Evolutionary conservation across 257 asterid genomes (phyloP), one percentile per base, ranked within the genome.

Genomic region (Striga asiatica): DNA sequence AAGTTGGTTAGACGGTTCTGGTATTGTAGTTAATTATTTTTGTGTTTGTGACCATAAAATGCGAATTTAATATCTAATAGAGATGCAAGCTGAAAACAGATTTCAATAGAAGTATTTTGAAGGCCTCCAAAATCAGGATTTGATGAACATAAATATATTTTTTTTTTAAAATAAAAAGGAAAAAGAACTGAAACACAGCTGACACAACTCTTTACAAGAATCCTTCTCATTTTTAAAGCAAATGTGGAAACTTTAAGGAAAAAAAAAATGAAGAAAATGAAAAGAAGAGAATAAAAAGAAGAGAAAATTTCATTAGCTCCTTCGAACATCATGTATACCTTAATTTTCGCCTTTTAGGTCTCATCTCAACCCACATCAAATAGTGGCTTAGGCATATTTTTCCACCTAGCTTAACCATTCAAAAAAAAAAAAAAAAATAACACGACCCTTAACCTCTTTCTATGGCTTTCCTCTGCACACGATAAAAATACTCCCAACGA

Each of bases 321-420:
- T 43, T 52, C 12, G 18, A 42, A 35, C 47, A 56, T 50, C 14
- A 16, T 58, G 53, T 52, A 55, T 34, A 67, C 48, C 43, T n/a
- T n/a, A n/a, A 8, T 8, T 35, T 59, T 67, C 41, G 0, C 54
- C 63, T 50, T 59, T 59, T 63, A 35, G 35, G 37, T 5, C 8
- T 29, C 5, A 54, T 55, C 50, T 54, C 60, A 14, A 38, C n/a
- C 46, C 48, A 1, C 8, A 5, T 29, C 35, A 3, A 29, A 29
- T 29, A 29, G 35, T 29, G 9, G 35, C 35, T 5, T 10, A 29
- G 6, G 35, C 35, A n/a, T n/a, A n/a, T n/a, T n/a, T n/a, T n/a
- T 55, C 50, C 60, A 7, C 62, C 64, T 27, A n/a, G 21, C 65
- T 47, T 57, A 68, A 56, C 60, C 39, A 54, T 11, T 1, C 5